phyloP scores from a whole-genome alignment of 2,329 filamentous ascomycete genomes.

The Colletotrichum destructivum region DNA sequence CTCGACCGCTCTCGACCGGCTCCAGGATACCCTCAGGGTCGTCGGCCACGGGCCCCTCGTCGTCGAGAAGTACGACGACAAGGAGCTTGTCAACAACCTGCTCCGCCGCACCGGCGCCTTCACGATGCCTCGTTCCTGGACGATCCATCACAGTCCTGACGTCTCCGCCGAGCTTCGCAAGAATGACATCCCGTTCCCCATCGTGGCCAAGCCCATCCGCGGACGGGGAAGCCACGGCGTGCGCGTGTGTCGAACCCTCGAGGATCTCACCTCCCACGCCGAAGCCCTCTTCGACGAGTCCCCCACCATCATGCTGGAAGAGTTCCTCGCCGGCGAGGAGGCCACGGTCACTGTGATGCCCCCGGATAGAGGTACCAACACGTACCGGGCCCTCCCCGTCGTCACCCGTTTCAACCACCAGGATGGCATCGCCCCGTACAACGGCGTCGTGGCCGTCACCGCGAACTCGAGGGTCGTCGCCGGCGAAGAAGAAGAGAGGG shows the following conservation, averaged over 20 bases:
- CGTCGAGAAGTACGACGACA: constrained; percentile 66
- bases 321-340: constrained; percentile 64
- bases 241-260: constrained; percentile 56
- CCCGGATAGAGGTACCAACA: constrained; percentile 48
- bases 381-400: constrained; percentile 57
- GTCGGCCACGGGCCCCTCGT: constrained; percentile 63
- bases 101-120: constrained; percentile 55
- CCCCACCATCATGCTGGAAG: constrained; percentile 59
- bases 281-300: constrained; percentile 53
- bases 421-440: constrained; percentile 64
- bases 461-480: constrained; percentile 60
- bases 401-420: constrained; percentile 64
- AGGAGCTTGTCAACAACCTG: constrained; percentile 62
- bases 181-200: constrained; percentile 48
- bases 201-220: constrained; percentile 64
- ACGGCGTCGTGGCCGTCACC: constrained; percentile 62
- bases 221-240: constrained; percentile 66
- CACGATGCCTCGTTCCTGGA: constrained; percentile 57
- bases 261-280: constrained; percentile 54
- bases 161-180: not conserved
- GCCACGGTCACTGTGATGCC: constrained; percentile 68
- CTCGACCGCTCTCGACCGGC: constrained; percentile 51
- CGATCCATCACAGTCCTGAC: constrained; percentile 40
- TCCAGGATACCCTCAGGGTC: constrained; percentile 52
- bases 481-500: constrained; percentile 47